Evolutionary conservation across 2,329 filamentous ascomycete genomes (phyloP), one percentile per base, ranked within the genome.

Genomic region (Pleoardoris graminearum): DNA sequence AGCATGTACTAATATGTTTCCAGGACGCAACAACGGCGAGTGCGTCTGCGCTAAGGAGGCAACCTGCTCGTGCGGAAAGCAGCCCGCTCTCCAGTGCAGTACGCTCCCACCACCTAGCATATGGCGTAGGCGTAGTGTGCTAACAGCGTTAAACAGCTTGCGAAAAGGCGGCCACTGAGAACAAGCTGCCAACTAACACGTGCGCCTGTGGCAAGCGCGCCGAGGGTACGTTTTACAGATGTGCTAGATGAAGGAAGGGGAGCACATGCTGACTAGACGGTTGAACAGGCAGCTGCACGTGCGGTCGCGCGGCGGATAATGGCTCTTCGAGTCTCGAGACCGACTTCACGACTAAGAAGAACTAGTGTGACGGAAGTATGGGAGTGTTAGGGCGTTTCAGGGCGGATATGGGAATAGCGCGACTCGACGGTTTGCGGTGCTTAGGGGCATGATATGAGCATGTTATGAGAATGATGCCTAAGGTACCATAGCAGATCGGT

Each of bases 61-160:
- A 57, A 84, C 76, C 55, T 96, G 91, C 84, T 95, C 90, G 14
- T 97, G 93, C 74, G 93, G 93, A 70, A 86, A 96, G 80, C 83
- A 94, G 72, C 84, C 86, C 3, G 93, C 93, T 44, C 85, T 96
- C 43, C 82, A 92, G 73, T 97, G 93, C 84, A 88, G 70, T 72
- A 72, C 55, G 69, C 66, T 25, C 30, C 36, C 43, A 56, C 50
- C 43, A 52, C 51, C 21, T 30, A 22, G 16, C 46, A 51, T 33
- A 50, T 38, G 30, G 36, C 44, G 23, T 48, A 53, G 50, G 53
- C 50, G 11, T 42, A 50, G 42, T 54, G 33, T 53, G 48, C 59
- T 67, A 30, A 65, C 52, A 38, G 8, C 19, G 10, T 7, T 4
- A 17, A n/a, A 30, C 27, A 72, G 70, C 80, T 57, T 97, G 93